Percentiles rank a stretch among this genome's conserved stretches.
Conservation (phyloP, 140 eudicot species). For the Bidens hawaiensis region DNA sequence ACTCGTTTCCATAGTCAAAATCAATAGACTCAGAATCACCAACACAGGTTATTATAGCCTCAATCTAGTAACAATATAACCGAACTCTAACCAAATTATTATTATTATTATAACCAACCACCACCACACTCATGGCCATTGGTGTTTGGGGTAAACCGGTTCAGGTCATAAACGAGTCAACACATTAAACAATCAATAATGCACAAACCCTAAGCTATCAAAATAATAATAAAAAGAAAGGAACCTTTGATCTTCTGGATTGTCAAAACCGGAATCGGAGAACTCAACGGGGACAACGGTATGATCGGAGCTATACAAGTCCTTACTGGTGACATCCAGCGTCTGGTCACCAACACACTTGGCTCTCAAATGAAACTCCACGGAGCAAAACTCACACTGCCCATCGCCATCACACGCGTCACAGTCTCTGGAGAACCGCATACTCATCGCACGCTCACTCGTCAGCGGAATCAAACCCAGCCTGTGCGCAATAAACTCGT, state of each 20-base stretch:
- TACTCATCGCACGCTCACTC: no score
- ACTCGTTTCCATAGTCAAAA: no score
- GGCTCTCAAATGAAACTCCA: constrained; percentile 89
- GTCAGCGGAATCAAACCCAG: constrained; percentile 86
- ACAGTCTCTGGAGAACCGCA: constrained; percentile 98
- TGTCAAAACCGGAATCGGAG: constrained; percentile 49
- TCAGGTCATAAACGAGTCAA: no score
- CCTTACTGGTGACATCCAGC: constrained; percentile 90
- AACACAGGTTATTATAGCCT: no score
- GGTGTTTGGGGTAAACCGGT: no score
- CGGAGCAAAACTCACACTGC: constrained; percentile 97
- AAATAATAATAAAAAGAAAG: neutral
- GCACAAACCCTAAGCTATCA: no score
- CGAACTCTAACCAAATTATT: no score
- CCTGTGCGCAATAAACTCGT: constrained; percentile 93
- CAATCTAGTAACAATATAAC: no score
- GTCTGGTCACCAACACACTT: constrained; percentile 79
- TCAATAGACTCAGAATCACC: no score
- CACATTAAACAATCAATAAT: no score
- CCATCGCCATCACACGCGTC: constrained; percentile 99
- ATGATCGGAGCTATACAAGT: constrained; percentile 70
- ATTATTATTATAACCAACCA: no score
- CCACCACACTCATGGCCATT: no score
- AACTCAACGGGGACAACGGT: constrained; percentile 86
- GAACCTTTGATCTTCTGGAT: constrained; percentile 65